phyloP scores from a whole-genome alignment of 257 asterid species.

The Anisodus acutangulus region DNA sequence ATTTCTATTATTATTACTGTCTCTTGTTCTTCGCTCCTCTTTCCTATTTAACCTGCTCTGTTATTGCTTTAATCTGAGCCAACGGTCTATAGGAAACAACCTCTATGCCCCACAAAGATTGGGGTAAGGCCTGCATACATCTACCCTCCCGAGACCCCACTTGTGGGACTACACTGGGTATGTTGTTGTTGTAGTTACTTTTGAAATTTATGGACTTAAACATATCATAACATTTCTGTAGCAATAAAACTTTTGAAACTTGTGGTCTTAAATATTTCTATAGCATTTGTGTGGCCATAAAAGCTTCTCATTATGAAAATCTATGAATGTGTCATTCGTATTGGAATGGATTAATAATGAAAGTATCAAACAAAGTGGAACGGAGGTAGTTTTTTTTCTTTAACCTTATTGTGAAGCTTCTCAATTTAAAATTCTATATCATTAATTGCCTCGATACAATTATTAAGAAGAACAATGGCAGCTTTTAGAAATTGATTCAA shows the following conservation, averaged over 20 bases:
- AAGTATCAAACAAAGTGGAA: neutral
- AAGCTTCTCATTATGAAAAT: neutral
- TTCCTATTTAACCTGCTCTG: too few relatives aligned
- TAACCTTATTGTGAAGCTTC: neutral
- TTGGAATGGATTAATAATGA: neutral
- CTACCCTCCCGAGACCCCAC: too few relatives aligned
- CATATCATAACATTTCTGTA: neutral
- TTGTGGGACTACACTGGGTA: too few relatives aligned
- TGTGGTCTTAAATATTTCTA: neutral
- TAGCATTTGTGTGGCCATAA: neutral
- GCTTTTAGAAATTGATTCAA: neutral
- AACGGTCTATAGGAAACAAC: too few relatives aligned
- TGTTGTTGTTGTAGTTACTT: too few relatives aligned
- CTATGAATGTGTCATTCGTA: neutral
- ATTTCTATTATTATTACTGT: too few relatives aligned
- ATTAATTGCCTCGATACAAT: neutral
- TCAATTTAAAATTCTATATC: neutral
- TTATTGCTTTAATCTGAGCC: too few relatives aligned
- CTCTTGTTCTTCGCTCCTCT: too few relatives aligned
- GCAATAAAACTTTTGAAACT: neutral
- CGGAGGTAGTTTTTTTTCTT: neutral
- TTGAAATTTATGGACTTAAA: neutral
- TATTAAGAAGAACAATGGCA: neutral
- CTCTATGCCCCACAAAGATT: too few relatives aligned
- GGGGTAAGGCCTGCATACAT: too few relatives aligned